phyloP scores from a whole-genome alignment of 1,139 yeast species.

The Yamadazyma sp. region DNA sequence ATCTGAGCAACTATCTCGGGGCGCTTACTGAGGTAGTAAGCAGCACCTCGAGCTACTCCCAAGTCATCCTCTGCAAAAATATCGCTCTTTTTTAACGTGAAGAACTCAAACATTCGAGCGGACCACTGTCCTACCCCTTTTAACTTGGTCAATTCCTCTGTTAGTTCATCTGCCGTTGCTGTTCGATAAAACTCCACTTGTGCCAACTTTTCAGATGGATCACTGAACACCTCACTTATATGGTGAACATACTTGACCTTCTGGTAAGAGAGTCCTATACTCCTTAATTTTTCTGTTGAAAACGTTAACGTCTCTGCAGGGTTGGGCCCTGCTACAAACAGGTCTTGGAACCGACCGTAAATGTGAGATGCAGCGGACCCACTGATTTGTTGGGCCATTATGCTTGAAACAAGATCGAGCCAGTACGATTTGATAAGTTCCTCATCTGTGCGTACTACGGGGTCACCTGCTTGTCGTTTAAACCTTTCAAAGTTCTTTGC shows the following conservation, averaged over 20 bases:
- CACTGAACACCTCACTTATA: constrained; percentile 57
- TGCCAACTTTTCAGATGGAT: constrained; percentile 36
- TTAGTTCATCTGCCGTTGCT: constrained; percentile 46
- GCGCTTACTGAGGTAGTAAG: constrained; percentile 57
- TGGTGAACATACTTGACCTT: constrained; percentile 67
- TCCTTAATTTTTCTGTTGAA: constrained; percentile 49
- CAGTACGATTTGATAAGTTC: constrained; percentile 41
- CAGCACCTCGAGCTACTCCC: constrained; percentile 81
- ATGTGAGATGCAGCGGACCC: constrained; percentile 81
- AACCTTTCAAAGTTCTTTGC: constrained; percentile 32
- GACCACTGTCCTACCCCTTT: constrained; percentile 93
- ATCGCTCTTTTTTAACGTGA: constrained; percentile 65
- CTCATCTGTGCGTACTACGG: constrained; percentile 15
- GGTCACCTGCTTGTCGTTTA: constrained; percentile 20
- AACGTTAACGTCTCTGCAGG: constrained; percentile 48
- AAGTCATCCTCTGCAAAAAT: constrained; percentile 79
- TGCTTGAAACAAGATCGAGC: constrained; percentile 40
- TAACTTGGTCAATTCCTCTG: constrained; percentile 53
- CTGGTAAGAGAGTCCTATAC: constrained; percentile 69
- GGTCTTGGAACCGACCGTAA: constrained; percentile 40
- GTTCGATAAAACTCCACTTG: constrained; percentile 36
- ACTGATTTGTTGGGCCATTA: constrained; percentile 81
- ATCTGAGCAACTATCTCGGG: constrained; percentile 50
- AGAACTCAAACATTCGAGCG: constrained; percentile 81
- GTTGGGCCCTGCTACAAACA: constrained; percentile 47